These are phyloP conservation scores for Torulaspora globosa DNA, from an alignment of 1,139 yeast species.

Conservation along the genomic window DNA sequence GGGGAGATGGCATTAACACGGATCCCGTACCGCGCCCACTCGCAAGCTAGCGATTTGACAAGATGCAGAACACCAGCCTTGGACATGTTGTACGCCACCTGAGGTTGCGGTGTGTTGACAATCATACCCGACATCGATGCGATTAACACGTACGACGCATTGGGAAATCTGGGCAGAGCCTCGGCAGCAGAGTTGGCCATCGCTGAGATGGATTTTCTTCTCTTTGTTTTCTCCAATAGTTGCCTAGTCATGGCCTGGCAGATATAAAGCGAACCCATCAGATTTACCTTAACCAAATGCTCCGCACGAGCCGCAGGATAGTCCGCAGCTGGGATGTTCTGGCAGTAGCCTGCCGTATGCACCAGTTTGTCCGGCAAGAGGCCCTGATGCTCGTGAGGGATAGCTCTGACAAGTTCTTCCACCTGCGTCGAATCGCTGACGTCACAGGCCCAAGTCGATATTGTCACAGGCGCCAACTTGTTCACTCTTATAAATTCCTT, in stretches of 20 bases:
- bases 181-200: conserved; percentile 19
- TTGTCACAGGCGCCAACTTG: conserved; percentile 44
- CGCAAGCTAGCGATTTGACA: conserved; percentile 72
- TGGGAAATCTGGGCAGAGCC: conserved; percentile 23
- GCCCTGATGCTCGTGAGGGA: conserved; percentile 51
- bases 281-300: conserved; percentile 64
- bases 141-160: conserved; percentile 67
- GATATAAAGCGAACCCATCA: conserved; percentile 71
- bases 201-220: conserved; percentile 26
- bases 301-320: conserved; percentile 72
- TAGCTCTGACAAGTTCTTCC: conserved; percentile 49
- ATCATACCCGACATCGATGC: conserved; percentile 86
- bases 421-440: conserved; percentile 64
- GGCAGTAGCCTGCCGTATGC: conserved; percentile 83
- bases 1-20: conserved; percentile 79
- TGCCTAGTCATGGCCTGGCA: conserved; percentile 63
- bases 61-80: conserved; percentile 78
- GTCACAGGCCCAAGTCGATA: conserved; percentile 73
- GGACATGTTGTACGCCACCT: conserved; percentile 79
- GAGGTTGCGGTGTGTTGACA: conserved; percentile 79
- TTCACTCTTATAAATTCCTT: conserved; percentile 52
- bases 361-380: conserved; percentile 58
- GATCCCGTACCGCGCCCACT: conserved; percentile 76
- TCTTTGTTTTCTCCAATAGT: conserved; percentile 47
- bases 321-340: conserved; percentile 70